Percentiles rank a stretch among this genome's conserved stretches.
Conservation (phyloP, 2,329 filamentous ascomycete genomes). For the Colletotrichum truncatum region DNA sequence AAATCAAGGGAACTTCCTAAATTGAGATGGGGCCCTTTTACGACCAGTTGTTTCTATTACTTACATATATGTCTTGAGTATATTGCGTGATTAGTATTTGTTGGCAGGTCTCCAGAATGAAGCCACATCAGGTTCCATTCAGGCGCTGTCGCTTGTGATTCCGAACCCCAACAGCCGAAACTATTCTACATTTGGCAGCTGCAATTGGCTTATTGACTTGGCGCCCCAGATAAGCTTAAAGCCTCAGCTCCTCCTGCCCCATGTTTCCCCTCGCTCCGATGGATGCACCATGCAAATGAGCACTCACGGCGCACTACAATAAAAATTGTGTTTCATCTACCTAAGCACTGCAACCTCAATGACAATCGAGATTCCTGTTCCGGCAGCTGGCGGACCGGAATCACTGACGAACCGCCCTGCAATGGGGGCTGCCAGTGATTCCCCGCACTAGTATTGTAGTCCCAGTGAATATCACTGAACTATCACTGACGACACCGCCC, state of each 20-base stretch:
- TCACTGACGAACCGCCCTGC: background rate
- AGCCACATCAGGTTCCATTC: background rate
- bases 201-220: background rate
- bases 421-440: background rate
- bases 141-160: too few species aligned
- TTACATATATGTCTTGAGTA: background rate
- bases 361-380: conserved; percentile 12
- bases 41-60: background rate
- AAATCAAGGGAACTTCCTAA: conserved; percentile 6
- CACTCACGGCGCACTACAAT: background rate
- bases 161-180: conserved; percentile 24
- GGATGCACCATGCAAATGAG: conserved; percentile 1
- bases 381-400: background rate
- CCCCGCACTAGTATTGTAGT: background rate
- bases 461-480: too few species aligned
- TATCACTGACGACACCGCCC: too few species aligned
- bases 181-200: conserved; percentile 20
- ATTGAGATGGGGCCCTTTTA: background rate
- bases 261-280: conserved; percentile 23
- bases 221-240: conserved; percentile 28
- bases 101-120: background rate
- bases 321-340: background rate
- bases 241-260: conserved; percentile 16
- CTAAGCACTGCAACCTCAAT: background rate
- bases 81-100: background rate